phyloP scores from a whole-genome alignment of 2,329 filamentous ascomycete species.

The Colletotrichum tropicicola region DNA sequence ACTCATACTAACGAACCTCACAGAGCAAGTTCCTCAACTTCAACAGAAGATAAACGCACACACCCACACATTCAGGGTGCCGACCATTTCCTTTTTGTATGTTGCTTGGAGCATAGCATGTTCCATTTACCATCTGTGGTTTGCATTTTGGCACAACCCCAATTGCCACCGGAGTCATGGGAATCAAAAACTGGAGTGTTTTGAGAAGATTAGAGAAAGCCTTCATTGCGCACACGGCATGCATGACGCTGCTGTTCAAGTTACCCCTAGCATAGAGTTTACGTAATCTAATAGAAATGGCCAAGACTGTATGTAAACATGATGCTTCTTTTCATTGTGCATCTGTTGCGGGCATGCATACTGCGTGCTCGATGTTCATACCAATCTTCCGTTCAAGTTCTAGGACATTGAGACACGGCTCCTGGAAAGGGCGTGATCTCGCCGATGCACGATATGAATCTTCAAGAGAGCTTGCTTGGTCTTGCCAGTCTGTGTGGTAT shows the following conservation, averaged over 20 bases:
- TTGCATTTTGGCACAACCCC: not conserved
- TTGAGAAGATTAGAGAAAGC: not conserved
- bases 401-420: no score
- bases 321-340: not conserved
- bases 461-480: no score
- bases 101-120: constrained; percentile 14
- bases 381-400: no score
- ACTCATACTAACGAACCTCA: not conserved
- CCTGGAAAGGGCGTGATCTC: no score
- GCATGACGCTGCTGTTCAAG: not conserved
- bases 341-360: no score
- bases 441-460: no score
- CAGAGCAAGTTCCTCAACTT: constrained; percentile 63
- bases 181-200: not conserved
- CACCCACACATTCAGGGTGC: not conserved
- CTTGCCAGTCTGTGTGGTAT: no score
- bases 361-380: no score
- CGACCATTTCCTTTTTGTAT: constrained; percentile 1
- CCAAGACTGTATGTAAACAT: not conserved
- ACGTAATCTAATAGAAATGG: constrained; percentile 21
- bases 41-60: constrained; percentile 56
- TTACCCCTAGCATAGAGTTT: constrained; percentile 3
- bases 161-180: not conserved
- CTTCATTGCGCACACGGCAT: constrained; percentile 1
- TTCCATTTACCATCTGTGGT: not conserved